Evolutionary conservation across 208 protist genomes (phyloP).

Genomic region (Endotrypanum monterogeii): DNA sequence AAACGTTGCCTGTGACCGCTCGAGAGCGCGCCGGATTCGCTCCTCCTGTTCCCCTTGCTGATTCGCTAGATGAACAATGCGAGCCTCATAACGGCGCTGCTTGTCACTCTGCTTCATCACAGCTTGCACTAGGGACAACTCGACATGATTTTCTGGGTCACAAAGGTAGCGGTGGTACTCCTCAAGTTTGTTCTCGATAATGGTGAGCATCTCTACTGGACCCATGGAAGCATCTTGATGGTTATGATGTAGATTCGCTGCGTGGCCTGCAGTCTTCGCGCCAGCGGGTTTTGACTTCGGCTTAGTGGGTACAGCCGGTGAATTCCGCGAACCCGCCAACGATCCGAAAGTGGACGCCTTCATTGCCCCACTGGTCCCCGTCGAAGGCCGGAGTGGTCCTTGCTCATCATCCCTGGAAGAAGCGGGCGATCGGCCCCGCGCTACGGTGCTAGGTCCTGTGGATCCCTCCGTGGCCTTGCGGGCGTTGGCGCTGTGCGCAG

Average conservation of each 20-base stretch:
- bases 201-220: slow-evolving; percentile 90
- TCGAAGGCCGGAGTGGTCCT: neutral
- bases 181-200: slow-evolving; percentile 93
- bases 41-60: slow-evolving; percentile 81
- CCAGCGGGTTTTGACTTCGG: slow-evolving; percentile 7
- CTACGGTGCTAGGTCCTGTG: neutral
- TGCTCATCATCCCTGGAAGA: neutral
- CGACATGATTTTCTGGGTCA: slow-evolving; percentile 65
- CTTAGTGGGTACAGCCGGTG: neutral
- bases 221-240: slow-evolving; percentile 68
- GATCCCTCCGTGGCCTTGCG: neutral
- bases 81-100: slow-evolving; percentile 74
- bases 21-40: slow-evolving; percentile 61
- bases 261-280: neutral
- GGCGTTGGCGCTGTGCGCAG: neutral
- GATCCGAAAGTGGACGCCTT: neutral
- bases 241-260: slow-evolving; percentile 8
- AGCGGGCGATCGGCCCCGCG: neutral
- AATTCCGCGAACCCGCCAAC: neutral
- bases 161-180: slow-evolving; percentile 83
- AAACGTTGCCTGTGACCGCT: slow-evolving; percentile 84
- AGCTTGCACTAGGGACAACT: slow-evolving; percentile 62
- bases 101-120: slow-evolving; percentile 89
- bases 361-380: neutral
- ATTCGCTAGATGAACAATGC: slow-evolving; percentile 75